phyloP scores from a whole-genome alignment of 1,284 basidiomycete genomes.

The Boletus semigastroideus region DNA sequence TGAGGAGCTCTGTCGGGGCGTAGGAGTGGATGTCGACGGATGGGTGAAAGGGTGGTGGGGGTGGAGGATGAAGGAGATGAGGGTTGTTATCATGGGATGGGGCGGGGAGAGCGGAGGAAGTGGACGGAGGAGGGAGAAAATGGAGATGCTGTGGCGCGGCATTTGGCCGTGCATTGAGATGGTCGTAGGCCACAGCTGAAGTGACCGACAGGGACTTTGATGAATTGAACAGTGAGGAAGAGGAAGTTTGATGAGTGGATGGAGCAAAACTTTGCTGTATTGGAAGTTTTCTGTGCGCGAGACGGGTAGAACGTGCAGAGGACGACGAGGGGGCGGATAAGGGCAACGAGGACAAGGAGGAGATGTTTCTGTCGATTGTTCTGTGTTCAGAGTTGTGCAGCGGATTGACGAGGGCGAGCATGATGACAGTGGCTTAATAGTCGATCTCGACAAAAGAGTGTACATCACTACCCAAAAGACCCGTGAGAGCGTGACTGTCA shows the following conservation, averaged over 20 bases:
- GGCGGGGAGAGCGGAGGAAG: conserved; percentile 5
- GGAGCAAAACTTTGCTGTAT: conserved; percentile 23
- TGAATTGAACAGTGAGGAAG: conserved; percentile 15
- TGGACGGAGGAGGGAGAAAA: conserved; percentile 5
- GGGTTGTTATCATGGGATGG: conserved; percentile 17
- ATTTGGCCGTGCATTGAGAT: conserved; percentile 11
- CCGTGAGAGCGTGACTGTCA: conserved; percentile 26
- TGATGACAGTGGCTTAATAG: conserved; percentile 18
- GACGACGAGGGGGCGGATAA: conserved; percentile 17
- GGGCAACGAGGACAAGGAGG: conserved; percentile 20
- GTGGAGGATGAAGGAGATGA: conserved; percentile 11
- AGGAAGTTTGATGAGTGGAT: conserved; percentile 16
- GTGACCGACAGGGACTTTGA: conserved; percentile 18
- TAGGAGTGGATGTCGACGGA: conserved; percentile 64
- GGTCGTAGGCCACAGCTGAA: conserved; percentile 27
- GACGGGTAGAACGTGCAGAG: conserved; percentile 16
- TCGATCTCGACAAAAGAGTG: conserved; percentile 14
- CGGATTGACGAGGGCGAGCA: conserved; percentile 45
- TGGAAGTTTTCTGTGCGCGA: conserved; percentile 25
- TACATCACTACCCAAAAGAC: neutral
- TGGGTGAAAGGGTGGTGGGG: neutral
- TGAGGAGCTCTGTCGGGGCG: conserved; percentile 72
- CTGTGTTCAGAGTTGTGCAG: conserved; percentile 29
- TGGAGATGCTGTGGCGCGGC: conserved; percentile 14
- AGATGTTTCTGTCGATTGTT: conserved; percentile 26